Conservation (phyloP, 768 basidiomycete genomes). For the Lentinus tigrinus region DNA sequence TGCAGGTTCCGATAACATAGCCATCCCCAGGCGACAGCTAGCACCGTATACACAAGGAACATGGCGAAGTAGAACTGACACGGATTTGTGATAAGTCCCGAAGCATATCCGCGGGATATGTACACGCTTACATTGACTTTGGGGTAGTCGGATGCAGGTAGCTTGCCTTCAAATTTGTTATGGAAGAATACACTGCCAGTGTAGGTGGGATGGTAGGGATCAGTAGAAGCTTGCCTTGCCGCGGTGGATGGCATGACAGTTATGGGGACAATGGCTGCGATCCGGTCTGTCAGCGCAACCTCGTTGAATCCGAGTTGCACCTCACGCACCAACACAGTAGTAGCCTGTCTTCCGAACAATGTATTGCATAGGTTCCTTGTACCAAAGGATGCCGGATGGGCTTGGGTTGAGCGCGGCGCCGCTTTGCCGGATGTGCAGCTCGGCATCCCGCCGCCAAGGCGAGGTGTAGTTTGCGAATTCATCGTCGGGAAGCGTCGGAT, state of each 20-base stretch:
- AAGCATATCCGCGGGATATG: neutral
- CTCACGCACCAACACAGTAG: slow-evolving; percentile 86
- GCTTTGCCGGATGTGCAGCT: slow-evolving; percentile 17
- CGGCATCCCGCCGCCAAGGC: slow-evolving; percentile 42
- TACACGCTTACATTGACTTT: slow-evolving; percentile 79
- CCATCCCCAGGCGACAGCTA: slow-evolving; percentile 78
- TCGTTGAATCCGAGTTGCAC: too few relatives aligned
- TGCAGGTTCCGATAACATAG: slow-evolving; percentile 77
- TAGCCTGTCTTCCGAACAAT: slow-evolving; percentile 85
- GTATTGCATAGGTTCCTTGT: slow-evolving; percentile 78
- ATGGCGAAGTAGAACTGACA: slow-evolving; percentile 83
- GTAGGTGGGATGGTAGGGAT: slow-evolving; percentile 74
- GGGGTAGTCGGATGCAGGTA: slow-evolving; percentile 93
- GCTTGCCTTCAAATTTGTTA: slow-evolving; percentile 84
- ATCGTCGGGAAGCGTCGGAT: slow-evolving; percentile 49
- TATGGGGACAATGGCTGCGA: slow-evolving; percentile 80
- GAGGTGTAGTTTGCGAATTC: slow-evolving; percentile 41
- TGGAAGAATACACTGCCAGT: slow-evolving; percentile 78
- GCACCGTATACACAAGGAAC: slow-evolving; percentile 71
- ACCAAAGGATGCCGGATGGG: slow-evolving; percentile 50
- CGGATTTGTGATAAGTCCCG: neutral
- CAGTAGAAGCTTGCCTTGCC: slow-evolving; percentile 41
- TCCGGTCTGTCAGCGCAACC: neutral
- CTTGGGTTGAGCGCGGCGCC: slow-evolving; percentile 41
- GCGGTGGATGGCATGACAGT: slow-evolving; percentile 56